Evolutionary conservation across 331 rosid species (phyloP).

Genomic region (Erythrophleum ivorense): DNA sequence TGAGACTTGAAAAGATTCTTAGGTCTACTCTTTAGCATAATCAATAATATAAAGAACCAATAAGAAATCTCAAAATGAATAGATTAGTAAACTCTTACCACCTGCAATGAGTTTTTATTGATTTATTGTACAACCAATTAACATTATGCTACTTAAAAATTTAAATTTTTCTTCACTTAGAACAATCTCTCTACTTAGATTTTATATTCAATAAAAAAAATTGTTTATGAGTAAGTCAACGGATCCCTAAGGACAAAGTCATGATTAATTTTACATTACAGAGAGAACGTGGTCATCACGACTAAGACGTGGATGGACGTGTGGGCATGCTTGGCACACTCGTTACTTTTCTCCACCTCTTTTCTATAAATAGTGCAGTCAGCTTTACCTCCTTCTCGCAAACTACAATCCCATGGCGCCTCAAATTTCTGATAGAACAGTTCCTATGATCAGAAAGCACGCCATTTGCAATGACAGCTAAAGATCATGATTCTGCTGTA

Average conservation of each 20-base stretch:
- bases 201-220: not conserved
- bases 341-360: constrained; percentile 19
- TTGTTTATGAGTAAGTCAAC: too few species aligned
- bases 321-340: constrained; percentile 39
- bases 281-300: constrained; percentile 62
- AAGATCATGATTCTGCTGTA: not conserved
- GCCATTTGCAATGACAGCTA: constrained; percentile 9
- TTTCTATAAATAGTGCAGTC: constrained; percentile 40
- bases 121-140: not conserved
- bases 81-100: not conserved
- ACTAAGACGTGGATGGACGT: constrained; percentile 43
- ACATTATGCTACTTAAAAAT: not conserved
- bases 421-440: constrained; percentile 40
- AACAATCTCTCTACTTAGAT: not conserved
- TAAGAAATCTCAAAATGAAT: not conserved
- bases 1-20: too few species aligned
- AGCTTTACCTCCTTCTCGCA: not conserved
- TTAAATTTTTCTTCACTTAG: too few species aligned
- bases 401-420: constrained; percentile 38
- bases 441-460: not conserved
- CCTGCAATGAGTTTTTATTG: not conserved
- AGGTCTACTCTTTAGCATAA: too few species aligned
- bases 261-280: not conserved
- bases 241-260: not conserved
- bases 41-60: not conserved